Conservation (phyloP, 1,284 basidiomycete genomes). For the Cutaneotrichosporon sp. region DNA sequence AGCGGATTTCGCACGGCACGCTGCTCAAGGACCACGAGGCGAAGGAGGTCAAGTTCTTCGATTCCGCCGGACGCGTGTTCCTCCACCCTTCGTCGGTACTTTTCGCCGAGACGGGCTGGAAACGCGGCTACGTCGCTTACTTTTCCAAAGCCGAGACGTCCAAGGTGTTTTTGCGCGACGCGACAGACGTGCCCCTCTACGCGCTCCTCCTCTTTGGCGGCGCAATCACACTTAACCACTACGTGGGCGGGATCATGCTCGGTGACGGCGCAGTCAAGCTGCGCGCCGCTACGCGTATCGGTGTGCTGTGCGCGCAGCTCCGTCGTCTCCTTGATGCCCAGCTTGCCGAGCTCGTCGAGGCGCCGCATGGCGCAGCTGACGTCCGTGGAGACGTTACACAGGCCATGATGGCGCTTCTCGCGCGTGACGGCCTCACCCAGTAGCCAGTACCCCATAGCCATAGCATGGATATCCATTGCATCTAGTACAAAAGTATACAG, state of each 20-base stretch:
- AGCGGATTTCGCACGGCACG: conserved; percentile 71
- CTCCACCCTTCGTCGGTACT: conserved; percentile 75
- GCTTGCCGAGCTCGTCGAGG: conserved; percentile 54
- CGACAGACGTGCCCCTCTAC: conserved; percentile 82
- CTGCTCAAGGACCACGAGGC: conserved; percentile 75
- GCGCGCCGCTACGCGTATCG: conserved; percentile 79
- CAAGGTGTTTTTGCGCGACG: conserved; percentile 81
- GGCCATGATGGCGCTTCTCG: conserved; percentile 66
- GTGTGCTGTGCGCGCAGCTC: conserved; percentile 83
- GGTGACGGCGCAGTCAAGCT: conserved; percentile 58
- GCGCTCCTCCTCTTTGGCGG: conserved; percentile 81
- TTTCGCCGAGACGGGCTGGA: conserved; percentile 69
- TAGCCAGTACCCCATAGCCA: not conserved
- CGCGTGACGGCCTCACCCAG: conserved; percentile 40
- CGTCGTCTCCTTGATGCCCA: conserved; percentile 68
- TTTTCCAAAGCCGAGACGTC: conserved; percentile 78
- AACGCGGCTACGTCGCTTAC: conserved; percentile 70
- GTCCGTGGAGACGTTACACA: conserved; percentile 58
- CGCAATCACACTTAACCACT: conserved; percentile 68
- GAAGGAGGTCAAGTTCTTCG: conserved; percentile 72
- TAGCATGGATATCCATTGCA: not conserved
- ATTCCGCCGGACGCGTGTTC: conserved; percentile 50
- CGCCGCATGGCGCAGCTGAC: conserved; percentile 48
- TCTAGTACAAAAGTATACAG: conserved; percentile 3
- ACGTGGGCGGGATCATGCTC: conserved; percentile 68